Base-by-base conservation (phyloP, 257 asterid genomes). In the Solanum clarkiae region DNA sequence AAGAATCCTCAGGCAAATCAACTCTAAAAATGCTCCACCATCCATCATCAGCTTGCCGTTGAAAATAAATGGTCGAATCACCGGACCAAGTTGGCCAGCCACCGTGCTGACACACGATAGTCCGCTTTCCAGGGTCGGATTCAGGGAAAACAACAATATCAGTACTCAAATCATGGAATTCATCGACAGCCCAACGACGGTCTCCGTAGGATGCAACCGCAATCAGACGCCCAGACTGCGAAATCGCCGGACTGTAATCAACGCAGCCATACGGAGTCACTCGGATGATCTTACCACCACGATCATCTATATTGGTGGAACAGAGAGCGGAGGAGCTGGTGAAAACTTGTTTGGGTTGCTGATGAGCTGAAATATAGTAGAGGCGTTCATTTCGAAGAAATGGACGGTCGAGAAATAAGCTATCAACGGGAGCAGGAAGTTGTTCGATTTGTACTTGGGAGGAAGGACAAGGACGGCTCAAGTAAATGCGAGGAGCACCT, bases 21-120 rank as follows among this genome's bases (percentile, higher is more conserved):
- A 89, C 86, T 87, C 91, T 74, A 90, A 75, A 94, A 83, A 95
- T 89, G 90, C 98, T 92, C 99, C 98, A 95, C 98, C 99, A 95
- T 3, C 98, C 99, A 80, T 95, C 98, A 45, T 94, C 96, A 1
- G 93, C 89, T 83, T 88, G 94, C 16, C 94, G 91, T 70, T 94
- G 98, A 86, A 94, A 96, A 75, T 91, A 94, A 29, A 94, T 47
- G 12, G 91, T 86, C 3, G 92, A 88, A 71, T 95, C 97, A 18
- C 92, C 97, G 18, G 85, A 90, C 94, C 95, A 94, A n/a, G 92
- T 82, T 0, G 98, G 96, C 98, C 98, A 94, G 12, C 98, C 98
- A 22, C 97, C 98, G 80, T 93, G 95, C 24, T 86, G 83, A 84
- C 90, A 91, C 29, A 93, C 89, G 0, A 87, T n/a, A 40, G 87